phyloP scores from a whole-genome alignment of 2,329 filamentous ascomycete genomes.

The Sclerotinia nivalis region DNA sequence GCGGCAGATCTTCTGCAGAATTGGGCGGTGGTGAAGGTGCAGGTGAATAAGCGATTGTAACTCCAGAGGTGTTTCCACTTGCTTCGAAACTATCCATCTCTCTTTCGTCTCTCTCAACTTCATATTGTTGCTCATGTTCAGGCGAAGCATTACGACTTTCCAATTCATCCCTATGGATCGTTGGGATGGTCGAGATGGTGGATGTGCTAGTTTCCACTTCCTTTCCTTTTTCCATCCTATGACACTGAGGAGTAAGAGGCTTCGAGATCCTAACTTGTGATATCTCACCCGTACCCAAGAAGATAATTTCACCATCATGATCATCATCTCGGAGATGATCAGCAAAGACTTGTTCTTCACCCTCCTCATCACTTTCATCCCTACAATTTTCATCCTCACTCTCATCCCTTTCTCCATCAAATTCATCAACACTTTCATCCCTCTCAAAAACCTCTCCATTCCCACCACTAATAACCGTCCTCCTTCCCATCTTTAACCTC shows the following conservation, averaged over 20 bases:
- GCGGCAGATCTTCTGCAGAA: background rate
- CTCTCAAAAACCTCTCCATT: background rate
- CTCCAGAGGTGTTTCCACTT: background rate
- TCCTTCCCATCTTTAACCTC: background rate
- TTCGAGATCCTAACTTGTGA: background rate
- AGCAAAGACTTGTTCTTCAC: background rate
- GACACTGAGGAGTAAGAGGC: background rate
- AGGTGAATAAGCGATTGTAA: background rate
- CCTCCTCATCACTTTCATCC: background rate
- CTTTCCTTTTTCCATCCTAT: background rate
- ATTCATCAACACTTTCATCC: background rate
- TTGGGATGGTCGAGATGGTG: background rate
- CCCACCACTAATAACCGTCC: background rate
- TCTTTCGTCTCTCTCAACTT: background rate
- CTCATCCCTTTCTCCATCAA: background rate
- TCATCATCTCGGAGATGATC: background rate
- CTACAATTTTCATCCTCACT: background rate
- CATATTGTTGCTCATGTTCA: background rate
- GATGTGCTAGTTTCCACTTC: background rate
- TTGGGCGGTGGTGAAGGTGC: background rate
- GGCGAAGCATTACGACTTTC: background rate
- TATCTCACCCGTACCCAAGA: background rate
- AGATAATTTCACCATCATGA: background rate
- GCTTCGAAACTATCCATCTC: background rate
- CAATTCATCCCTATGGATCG: background rate